Evolutionary conservation across 2,329 filamentous ascomycete genomes (phyloP), one percentile per base, ranked within the genome.

Genomic region (Aspergillus neotritici): DNA sequence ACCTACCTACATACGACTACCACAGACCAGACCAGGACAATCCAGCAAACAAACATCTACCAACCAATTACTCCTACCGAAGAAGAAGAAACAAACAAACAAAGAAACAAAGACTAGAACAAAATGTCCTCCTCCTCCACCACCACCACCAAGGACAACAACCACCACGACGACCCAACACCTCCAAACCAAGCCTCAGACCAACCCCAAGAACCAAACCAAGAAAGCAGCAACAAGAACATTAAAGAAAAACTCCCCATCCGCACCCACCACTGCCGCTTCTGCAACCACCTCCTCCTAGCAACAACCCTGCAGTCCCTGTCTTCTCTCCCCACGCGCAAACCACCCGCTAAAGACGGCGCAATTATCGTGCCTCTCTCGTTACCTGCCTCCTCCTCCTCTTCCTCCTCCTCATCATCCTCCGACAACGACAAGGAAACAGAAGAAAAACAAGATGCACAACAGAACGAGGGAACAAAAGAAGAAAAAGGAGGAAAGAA

Each of bases 261-360:
- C 38, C 72, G 70, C 55, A 74, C 76, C 13, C 78, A 80, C 61
- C 79, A 75, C 59, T 86, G 83, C 71, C 62, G 63, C 35, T 73
- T 82, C 60, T 86, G 83, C 73, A 79, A 72, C 35, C 75, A 82
- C 53, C 75, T 85, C 49, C 67, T 85, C 42, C 72, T 86, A 49
- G 75, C 80, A 15, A 81, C 72, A 34, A 78, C 77, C 1, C 73
- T 77, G 31, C 60, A 70, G 7, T 25, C 21, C 2, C 66, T 85
- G 36, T 48, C 66, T 21, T 51, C 64, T 0, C 71, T 84, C 9
- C 79, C 80, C 1, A 71, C 66, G 6, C 77, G 82, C 36, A 60
- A 67, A 46, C 49, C 57, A 5, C 67, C 69, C n/a, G 66, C 68
- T 21, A 65, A 70, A 36, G 81, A 85, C 60, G 61, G 62, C 14